Evolutionary conservation across 2,329 filamentous ascomycete species (phyloP).

Genomic region (Talaromyces amestolkiae): DNA sequence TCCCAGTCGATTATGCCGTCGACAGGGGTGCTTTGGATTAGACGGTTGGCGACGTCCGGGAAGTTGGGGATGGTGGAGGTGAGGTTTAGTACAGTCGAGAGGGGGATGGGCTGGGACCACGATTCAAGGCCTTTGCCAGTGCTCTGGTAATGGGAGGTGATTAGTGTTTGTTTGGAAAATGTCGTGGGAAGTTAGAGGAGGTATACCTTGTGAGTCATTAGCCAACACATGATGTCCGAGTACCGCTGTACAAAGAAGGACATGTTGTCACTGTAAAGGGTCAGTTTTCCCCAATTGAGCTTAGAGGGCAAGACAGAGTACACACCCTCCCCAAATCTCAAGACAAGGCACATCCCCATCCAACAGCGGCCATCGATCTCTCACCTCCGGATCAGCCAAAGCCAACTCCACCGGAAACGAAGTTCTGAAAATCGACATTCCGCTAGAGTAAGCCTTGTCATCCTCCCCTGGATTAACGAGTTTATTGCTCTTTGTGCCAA

Average conservation of each 20-base stretch:
- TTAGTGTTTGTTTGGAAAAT: background rate
- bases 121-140: slow-evolving; percentile 5
- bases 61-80: slow-evolving; percentile 7
- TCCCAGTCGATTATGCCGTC: slow-evolving; percentile 13
- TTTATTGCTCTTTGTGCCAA: background rate
- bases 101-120: slow-evolving; percentile 9
- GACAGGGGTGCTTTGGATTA: slow-evolving; percentile 8
- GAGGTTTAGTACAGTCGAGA: slow-evolving; percentile 5
- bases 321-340: slow-evolving; percentile 14
- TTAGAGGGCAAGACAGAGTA: background rate
- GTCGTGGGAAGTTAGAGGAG: background rate
- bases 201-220: slow-evolving; percentile 15
- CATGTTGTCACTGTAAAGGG: slow-evolving; percentile 3
- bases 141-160: background rate
- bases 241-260: slow-evolving; percentile 13
- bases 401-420: slow-evolving; percentile 11
- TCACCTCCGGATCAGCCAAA: background rate
- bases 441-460: background rate
- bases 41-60: slow-evolving; percentile 1
- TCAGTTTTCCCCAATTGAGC: background rate
- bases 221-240: slow-evolving; percentile 11
- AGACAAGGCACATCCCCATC: slow-evolving; percentile 14
- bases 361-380: slow-evolving; percentile 13
- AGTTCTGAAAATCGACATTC: background rate
- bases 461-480: background rate